phyloP scores from a whole-genome alignment of 2,329 filamentous ascomycete genomes.

The Coniochaeta sp. region DNA sequence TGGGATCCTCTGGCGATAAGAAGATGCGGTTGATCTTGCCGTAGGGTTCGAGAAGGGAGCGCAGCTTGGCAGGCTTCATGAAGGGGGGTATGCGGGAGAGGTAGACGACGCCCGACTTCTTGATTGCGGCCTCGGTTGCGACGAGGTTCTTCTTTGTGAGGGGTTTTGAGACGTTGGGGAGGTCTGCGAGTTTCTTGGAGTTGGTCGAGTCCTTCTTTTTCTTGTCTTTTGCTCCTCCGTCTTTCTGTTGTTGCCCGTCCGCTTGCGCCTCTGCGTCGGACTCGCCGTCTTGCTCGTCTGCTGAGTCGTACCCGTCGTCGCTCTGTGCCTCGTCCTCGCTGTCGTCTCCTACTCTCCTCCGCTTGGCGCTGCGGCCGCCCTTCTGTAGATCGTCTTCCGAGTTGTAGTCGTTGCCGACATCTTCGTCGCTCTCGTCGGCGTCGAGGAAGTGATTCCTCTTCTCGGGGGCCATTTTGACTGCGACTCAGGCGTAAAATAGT shows the following conservation, averaged over 20 bases:
- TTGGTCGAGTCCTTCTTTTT: constrained; percentile 17
- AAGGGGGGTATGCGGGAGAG: constrained; percentile 79
- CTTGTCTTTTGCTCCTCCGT: constrained; percentile 17
- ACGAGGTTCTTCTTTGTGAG: constrained; percentile 63
- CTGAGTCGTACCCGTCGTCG: constrained; percentile 20
- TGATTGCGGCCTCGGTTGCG: constrained; percentile 55
- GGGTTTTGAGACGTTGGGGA: constrained; percentile 45
- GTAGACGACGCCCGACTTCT: constrained; percentile 75
- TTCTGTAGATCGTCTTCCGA: constrained; percentile 65
- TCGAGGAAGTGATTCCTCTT: constrained; percentile 70
- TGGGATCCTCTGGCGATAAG: constrained; percentile 67
- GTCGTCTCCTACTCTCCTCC: constrained; percentile 50
- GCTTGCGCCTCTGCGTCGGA: constrained; percentile 10
- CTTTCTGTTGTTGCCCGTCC: constrained; percentile 8
- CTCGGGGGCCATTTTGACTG: constrained; percentile 51
- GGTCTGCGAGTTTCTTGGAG: constrained; percentile 18
- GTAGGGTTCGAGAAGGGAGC: constrained; percentile 67
- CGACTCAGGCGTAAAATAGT: neutral
- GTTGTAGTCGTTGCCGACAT: constrained; percentile 52
- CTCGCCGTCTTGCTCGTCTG: constrained; percentile 18
- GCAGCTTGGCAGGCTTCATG: constrained; percentile 77
- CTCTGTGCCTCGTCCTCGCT: constrained; percentile 27
- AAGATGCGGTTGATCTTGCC: constrained; percentile 73
- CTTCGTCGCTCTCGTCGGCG: constrained; percentile 51
- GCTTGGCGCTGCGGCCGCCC: constrained; percentile 55